Conservation (phyloP, 2,329 filamentous ascomycete species). For the Ophiostoma pallidulum region DNA sequence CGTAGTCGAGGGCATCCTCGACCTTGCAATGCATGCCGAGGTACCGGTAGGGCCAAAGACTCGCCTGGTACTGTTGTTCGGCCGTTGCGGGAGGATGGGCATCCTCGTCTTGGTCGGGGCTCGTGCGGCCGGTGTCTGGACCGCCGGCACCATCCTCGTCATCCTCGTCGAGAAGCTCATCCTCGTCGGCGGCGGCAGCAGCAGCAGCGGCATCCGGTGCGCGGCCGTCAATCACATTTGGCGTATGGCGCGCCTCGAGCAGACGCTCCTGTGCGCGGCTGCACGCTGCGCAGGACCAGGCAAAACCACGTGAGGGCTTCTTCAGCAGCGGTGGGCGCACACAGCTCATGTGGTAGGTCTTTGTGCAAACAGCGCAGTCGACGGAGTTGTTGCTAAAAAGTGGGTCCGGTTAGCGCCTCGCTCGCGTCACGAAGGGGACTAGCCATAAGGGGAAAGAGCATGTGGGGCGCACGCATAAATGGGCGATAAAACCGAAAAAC, state of each 20-base stretch:
- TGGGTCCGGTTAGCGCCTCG: conserved; percentile 16
- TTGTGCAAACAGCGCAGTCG: conserved; percentile 87
- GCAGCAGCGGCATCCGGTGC: conserved; percentile 29
- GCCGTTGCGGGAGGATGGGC: conserved; percentile 55
- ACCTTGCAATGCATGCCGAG: conserved; percentile 90
- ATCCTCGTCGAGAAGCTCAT: conserved; percentile 57
- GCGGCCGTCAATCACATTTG: conserved; percentile 59
- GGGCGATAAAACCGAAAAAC: conserved; percentile 14
- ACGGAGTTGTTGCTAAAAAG: conserved; percentile 74
- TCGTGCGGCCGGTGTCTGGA: conserved; percentile 51
- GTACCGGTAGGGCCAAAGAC: conserved; percentile 93
- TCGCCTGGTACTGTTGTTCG: conserved; percentile 85
- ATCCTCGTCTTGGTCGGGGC: conserved; percentile 50
- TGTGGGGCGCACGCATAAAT: conserved; percentile 14
- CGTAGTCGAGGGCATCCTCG: conserved; percentile 91
- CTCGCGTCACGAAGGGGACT: conserved; percentile 11
- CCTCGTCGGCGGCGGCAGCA: conserved; percentile 38
- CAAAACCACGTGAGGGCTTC: conserved; percentile 94
- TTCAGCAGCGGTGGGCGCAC: conserved; percentile 86
- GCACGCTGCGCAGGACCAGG: conserved; percentile 94
- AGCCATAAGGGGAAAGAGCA: conserved; percentile 11
- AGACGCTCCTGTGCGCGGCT: conserved; percentile 92
- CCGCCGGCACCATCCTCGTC: conserved; percentile 60
- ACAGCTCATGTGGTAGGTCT: conserved; percentile 98
- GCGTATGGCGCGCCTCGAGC: conserved; percentile 81